A percentile compares a stretch with the other conserved stretches of the same genome.
Conservation (phyloP, 805 yeast genomes). For the Tetrapisispora nanseiensis region DNA sequence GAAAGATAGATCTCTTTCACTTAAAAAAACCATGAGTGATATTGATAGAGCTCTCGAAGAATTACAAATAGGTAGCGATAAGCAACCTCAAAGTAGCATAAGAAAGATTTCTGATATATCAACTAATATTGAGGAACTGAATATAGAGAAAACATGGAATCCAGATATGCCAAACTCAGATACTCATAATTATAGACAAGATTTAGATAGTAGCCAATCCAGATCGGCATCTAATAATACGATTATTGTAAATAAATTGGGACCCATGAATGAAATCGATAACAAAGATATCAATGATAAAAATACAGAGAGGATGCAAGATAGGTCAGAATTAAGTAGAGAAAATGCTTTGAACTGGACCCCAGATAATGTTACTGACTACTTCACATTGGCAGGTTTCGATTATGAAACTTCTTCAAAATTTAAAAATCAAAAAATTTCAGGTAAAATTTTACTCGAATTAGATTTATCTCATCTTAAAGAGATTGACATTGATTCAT, state of each 20-base stretch:
- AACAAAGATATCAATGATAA: neutral
- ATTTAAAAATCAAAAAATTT: constrained; percentile 79
- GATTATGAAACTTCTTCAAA: constrained; percentile 66
- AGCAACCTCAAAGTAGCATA: constrained; percentile 5
- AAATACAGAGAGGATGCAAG: neutral
- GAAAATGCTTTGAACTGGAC: constrained; percentile 56
- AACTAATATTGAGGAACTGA: neutral
- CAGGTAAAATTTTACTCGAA: constrained; percentile 77
- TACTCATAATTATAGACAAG: neutral
- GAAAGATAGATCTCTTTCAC: constrained; percentile 31
- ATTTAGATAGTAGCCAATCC: neutral
- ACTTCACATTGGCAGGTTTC: constrained; percentile 64
- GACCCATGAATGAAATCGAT: neutral
- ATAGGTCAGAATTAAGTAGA: neutral
- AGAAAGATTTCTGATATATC: constrained; percentile 2
- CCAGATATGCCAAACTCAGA: neutral
- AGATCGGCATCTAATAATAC: constrained; percentile 2
- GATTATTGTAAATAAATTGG: neutral
- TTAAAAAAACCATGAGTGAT: constrained; percentile 52
- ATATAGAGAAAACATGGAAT: neutral
- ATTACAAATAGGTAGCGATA: constrained; percentile 31
- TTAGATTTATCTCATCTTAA: constrained; percentile 78
- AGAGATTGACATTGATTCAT: constrained; percentile 83
- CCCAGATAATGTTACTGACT: constrained; percentile 74
- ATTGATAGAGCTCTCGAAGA: constrained; percentile 68